Percentiles rank a stretch among this genome's conserved stretches.
phyloP scores from a whole-genome alignment of 2,329 filamentous ascomycete genomes.

The Rhynchosporium agropyri region DNA sequence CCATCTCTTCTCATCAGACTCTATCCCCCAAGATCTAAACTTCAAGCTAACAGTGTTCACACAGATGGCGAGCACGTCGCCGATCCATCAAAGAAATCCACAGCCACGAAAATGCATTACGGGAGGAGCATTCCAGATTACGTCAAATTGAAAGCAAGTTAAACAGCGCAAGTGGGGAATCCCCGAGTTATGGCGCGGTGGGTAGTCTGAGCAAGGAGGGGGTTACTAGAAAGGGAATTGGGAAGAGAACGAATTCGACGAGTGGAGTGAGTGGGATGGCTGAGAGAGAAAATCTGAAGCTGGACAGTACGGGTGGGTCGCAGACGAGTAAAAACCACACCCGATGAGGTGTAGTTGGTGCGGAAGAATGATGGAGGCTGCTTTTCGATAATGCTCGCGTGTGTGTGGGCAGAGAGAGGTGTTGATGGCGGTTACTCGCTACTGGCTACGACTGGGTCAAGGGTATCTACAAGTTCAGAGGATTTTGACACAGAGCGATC shows the following conservation, averaged over 20 bases:
- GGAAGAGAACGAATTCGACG: conserved; percentile 12
- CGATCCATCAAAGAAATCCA: conserved; percentile 44
- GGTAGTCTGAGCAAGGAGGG: conserved; percentile 1
- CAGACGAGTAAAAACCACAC: background rate
- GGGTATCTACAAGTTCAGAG: too few species aligned
- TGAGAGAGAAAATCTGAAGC: background rate
- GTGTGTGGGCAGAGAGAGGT: too few species aligned
- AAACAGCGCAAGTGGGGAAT: conserved; percentile 38
- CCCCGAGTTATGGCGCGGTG: conserved; percentile 19
- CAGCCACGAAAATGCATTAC: conserved; percentile 56
- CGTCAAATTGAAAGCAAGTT: conserved; percentile 48
- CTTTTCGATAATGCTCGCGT: background rate
- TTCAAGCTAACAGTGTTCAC: background rate
- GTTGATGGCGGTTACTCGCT: too few species aligned
- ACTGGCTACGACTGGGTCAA: too few species aligned
- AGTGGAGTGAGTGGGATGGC: background rate
- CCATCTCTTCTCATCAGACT: background rate
- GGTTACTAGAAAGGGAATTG: background rate
- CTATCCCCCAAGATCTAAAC: background rate
- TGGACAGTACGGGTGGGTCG: background rate
- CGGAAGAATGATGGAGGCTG: background rate
- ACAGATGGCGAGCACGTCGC: conserved; percentile 22
- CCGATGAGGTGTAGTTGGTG: background rate
- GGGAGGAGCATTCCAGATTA: conserved; percentile 52
- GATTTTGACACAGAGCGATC: too few species aligned